phyloP scores from a whole-genome alignment of 129 eudicot species.

The Flaveria robusta region DNA sequence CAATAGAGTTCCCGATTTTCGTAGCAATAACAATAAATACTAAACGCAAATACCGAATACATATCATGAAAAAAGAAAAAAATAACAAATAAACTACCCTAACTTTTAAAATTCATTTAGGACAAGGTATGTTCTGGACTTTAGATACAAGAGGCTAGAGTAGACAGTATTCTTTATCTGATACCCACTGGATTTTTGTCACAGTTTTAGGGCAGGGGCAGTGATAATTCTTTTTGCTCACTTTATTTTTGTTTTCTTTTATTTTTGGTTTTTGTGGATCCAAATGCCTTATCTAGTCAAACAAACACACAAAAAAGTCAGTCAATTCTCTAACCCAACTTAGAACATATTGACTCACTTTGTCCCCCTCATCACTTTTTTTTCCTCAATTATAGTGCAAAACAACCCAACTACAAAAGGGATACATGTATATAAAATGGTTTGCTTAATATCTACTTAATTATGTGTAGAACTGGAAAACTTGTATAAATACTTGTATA shows the following conservation, averaged over 20 bases:
- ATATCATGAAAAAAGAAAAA: not conserved
- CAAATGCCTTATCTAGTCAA: constrained; percentile 44
- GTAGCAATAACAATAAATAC: too few relatives aligned
- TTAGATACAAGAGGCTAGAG: not conserved
- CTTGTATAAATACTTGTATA: too few relatives aligned
- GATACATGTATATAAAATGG: too few relatives aligned
- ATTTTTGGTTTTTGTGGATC: constrained; percentile 28
- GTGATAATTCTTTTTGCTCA: constrained; percentile 25
- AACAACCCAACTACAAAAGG: not conserved
- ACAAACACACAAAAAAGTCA: constrained; percentile 43
- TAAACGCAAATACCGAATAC: not conserved
- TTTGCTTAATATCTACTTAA: too few relatives aligned
- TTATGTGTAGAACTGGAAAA: too few relatives aligned
- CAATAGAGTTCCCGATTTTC: too few relatives aligned
- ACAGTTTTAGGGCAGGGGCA: constrained; percentile 25
- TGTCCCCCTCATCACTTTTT: constrained; percentile 36
- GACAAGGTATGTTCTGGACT: not conserved
- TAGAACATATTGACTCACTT: constrained; percentile 47
- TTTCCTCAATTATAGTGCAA: constrained; percentile 31
- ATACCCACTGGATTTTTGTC: constrained; percentile 11
- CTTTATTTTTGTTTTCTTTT: not conserved
- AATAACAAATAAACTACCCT: not conserved
- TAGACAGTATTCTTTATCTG: constrained; percentile 5
- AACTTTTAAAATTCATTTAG: not conserved
- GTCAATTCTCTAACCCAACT: constrained; percentile 50